Conservation (phyloP, 768 basidiomycete species). For the Collybia sp. region DNA sequence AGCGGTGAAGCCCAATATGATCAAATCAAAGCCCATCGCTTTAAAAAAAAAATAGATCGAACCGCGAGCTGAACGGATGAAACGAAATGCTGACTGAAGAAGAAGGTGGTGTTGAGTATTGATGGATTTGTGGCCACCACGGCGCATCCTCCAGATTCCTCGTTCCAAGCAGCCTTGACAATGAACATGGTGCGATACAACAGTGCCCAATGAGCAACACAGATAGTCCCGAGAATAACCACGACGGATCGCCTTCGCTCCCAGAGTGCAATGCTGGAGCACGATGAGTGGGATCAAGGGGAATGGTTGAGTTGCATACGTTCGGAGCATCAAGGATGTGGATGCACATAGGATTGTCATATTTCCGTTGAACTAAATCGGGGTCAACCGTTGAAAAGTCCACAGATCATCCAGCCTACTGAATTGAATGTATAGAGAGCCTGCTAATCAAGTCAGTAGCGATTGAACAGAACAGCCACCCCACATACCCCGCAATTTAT, state of each 20-base stretch:
- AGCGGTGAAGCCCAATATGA: constrained; percentile 53
- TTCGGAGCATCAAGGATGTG: constrained; percentile 67
- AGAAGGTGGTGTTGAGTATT: constrained; percentile 60
- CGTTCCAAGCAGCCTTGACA: constrained; percentile 51
- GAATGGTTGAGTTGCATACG: constrained; percentile 33
- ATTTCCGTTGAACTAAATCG: constrained; percentile 52
- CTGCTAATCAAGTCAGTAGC: constrained; percentile 21
- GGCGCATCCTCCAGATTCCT: constrained; percentile 33
- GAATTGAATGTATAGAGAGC: constrained; percentile 69
- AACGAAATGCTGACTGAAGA: constrained; percentile 39
- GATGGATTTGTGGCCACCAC: constrained; percentile 50
- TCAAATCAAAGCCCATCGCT: constrained; percentile 71
- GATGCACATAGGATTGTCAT: constrained; percentile 63
- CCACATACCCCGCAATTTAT: constrained; percentile 55
- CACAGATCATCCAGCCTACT: constrained; percentile 24
- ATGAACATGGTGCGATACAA: constrained; percentile 70
- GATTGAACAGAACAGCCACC: not conserved
- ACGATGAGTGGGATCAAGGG: constrained; percentile 4
- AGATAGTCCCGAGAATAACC: constrained; percentile 46
- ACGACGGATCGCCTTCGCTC: constrained; percentile 50
- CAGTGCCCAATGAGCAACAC: constrained; percentile 60
- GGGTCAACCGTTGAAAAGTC: constrained; percentile 1
- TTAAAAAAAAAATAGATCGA: not conserved
- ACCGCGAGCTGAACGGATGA: not conserved
- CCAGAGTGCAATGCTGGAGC: constrained; percentile 62